Base-by-base conservation (phyloP, 2,329 filamentous ascomycete genomes). In the Venturia pyrina region DNA sequence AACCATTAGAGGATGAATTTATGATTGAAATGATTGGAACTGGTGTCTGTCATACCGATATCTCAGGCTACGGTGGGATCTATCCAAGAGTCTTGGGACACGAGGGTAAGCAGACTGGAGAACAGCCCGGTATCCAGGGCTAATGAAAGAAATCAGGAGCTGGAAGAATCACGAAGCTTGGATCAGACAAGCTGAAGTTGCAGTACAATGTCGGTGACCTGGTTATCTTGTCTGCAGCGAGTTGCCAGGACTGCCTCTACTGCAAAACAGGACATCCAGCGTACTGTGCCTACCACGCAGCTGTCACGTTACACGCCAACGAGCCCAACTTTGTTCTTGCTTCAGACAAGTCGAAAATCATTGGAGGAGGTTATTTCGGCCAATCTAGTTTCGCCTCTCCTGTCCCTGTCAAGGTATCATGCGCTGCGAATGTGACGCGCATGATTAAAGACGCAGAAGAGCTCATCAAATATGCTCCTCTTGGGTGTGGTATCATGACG, bases 401-500 rank as follows among this genome's bases (percentile, higher is more conserved):
- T 17, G 61, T 66, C 11, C 41, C 66, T n/a, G 68, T 69, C 15
- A 61, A 67, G 10, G 65, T 65, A n/a, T 63, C 60, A 32, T 68
- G 62, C 37, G 41, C 68, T 40, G 62, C 69, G n/a, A 56, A 50
- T 21, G 57, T 50, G 15, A 57, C 40, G 17, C 2, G 32, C 19
- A 5, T 43, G 32, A 56, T 66, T 21, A 48, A 43, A 32, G 66
- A 69, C 66, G 69, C 66, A 6, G 69, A 70, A 11, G 70, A 75
- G 44, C 66, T 63, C 21, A n/a, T 78, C 56, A 69, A 70, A 1
- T 66, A 74, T n/a, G 75, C 78, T 5, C 77, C 78, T 1, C 70
- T 80, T 21, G 78, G 78, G 0, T 80, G 78, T 67, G 78, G 77
- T 0, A 73, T 79, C 44, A 75, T 76, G 72, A 79, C 78, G 4